A percentile compares a stretch with the other conserved stretches of the same genome.
Evolutionary conservation across 2,329 filamentous ascomycete genomes (phyloP).

Genomic region (Hymenoscyphus salicellus): DNA sequence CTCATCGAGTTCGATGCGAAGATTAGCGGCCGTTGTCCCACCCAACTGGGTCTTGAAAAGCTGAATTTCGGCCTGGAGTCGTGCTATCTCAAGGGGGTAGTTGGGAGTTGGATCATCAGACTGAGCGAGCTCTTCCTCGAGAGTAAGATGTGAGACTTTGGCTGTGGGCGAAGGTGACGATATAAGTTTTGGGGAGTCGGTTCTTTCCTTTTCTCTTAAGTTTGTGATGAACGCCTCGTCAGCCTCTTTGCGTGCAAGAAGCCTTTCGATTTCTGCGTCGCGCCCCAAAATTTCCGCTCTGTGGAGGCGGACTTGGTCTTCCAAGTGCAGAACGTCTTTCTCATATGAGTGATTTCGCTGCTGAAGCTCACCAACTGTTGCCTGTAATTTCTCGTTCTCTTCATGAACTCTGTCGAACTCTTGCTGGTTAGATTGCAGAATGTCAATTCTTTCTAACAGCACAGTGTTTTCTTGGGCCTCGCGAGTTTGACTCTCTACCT

Average conservation of each 20-base stretch:
- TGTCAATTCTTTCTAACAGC: constrained; percentile 53
- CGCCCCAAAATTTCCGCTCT: constrained; percentile 42
- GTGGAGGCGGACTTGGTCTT: constrained; percentile 46
- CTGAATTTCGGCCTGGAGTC: constrained; percentile 60
- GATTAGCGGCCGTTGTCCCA: constrained; percentile 51
- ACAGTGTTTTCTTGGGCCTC: constrained; percentile 55
- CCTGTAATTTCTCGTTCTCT: constrained; percentile 34
- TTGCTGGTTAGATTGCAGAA: constrained; percentile 48
- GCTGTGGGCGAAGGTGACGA: constrained; percentile 23
- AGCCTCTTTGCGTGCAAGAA: constrained; percentile 42
- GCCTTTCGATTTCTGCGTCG: constrained; percentile 27
- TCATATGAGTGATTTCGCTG: constrained; percentile 38
- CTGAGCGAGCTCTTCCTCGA: constrained; percentile 59
- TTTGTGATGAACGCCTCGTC: constrained; percentile 48
- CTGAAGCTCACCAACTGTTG: constrained; percentile 39
- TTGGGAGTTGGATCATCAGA: constrained; percentile 40
- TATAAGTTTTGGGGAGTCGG: constrained; percentile 13
- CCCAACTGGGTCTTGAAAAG: constrained; percentile 54
- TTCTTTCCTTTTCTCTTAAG: constrained; percentile 52
- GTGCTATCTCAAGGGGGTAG: constrained; percentile 51
- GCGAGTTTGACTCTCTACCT: constrained; percentile 55
- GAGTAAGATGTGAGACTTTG: constrained; percentile 38
- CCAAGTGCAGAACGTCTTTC: constrained; percentile 33
- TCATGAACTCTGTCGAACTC: constrained; percentile 33
- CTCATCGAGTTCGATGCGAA: constrained; percentile 56